These are phyloP conservation scores for Tausonia pullulans DNA, from an alignment of 1,284 basidiomycete genomes.

Conservation along the genomic window DNA sequence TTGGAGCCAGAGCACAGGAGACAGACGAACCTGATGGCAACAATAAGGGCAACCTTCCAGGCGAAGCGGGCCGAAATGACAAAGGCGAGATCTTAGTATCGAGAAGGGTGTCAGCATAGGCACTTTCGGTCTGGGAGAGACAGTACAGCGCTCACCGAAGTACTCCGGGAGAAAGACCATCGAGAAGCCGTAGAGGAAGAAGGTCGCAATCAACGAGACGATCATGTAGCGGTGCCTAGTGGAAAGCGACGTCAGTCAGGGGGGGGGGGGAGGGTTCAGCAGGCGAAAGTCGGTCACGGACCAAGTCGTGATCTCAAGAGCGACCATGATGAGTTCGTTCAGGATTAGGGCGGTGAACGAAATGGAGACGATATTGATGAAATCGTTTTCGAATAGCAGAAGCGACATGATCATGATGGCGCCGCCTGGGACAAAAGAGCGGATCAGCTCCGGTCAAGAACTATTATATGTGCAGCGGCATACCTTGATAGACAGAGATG, in stretches of 20 bases:
- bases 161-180: slow-evolving; percentile 93
- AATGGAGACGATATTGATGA: slow-evolving; percentile 94
- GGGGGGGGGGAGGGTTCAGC: background rate
- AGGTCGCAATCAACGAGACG: slow-evolving; percentile 77
- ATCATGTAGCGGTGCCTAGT: slow-evolving; percentile 94
- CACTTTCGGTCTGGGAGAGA: background rate
- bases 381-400: slow-evolving; percentile 92
- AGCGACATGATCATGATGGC: slow-evolving; percentile 98
- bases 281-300: slow-evolving; percentile 31
- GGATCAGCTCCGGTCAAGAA: background rate
- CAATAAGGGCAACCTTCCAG: slow-evolving; percentile 95
- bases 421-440: slow-evolving; percentile 47
- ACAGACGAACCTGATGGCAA: slow-evolving; percentile 53
- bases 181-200: slow-evolving; percentile 79
- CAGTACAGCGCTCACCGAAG: slow-evolving; percentile 59
- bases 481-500: slow-evolving; percentile 95
- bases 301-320: slow-evolving; percentile 95
- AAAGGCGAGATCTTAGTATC: slow-evolving; percentile 67
- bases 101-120: slow-evolving; percentile 1
- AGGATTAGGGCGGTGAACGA: slow-evolving; percentile 93
- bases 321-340: slow-evolving; percentile 99
- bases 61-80: slow-evolving; percentile 76
- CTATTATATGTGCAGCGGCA: slow-evolving; percentile 19
- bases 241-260: background rate
- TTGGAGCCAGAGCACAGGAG: background rate